Conservation (phyloP, 1,139 yeast species). For the Taphrina deformans region DNA sequence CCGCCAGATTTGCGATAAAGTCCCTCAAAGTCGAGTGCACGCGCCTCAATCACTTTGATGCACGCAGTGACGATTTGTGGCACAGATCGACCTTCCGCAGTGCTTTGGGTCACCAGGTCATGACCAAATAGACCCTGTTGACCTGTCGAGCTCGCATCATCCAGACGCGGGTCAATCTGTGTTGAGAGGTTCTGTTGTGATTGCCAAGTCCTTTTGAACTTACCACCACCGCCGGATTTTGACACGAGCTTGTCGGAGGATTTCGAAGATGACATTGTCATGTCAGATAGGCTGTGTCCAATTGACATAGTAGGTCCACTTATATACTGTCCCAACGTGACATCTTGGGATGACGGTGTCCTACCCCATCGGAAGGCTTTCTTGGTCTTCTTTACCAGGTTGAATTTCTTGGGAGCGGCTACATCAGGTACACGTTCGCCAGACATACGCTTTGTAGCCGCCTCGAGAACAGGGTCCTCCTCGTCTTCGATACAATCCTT, state of each 20-base stretch:
- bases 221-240: slow-evolving; percentile 10
- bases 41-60: slow-evolving; percentile 70
- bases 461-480: slow-evolving; percentile 22
- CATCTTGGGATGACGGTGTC: slow-evolving; percentile 6
- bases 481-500: slow-evolving; percentile 12
- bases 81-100: slow-evolving; percentile 59
- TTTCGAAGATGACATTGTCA: slow-evolving; percentile 13
- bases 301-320: background rate
- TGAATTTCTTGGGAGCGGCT: slow-evolving; percentile 33
- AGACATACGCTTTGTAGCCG: slow-evolving; percentile 20
- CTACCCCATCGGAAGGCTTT: slow-evolving; percentile 27
- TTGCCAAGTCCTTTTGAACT: slow-evolving; percentile 31
- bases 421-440: slow-evolving; percentile 11
- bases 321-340: background rate
- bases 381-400: slow-evolving; percentile 35
- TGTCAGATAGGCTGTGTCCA: background rate
- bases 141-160: background rate
- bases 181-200: slow-evolving; percentile 28
- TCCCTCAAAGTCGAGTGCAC: slow-evolving; percentile 78
- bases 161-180: background rate
- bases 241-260: slow-evolving; percentile 18
- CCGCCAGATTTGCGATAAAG: slow-evolving; percentile 90
- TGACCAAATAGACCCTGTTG: slow-evolving; percentile 38
- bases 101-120: slow-evolving; percentile 56
- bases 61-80: slow-evolving; percentile 76